Evolutionary conservation across 192 early-diverging fungal species (phyloP).

Genomic region (Backusella mclennaniae): DNA sequence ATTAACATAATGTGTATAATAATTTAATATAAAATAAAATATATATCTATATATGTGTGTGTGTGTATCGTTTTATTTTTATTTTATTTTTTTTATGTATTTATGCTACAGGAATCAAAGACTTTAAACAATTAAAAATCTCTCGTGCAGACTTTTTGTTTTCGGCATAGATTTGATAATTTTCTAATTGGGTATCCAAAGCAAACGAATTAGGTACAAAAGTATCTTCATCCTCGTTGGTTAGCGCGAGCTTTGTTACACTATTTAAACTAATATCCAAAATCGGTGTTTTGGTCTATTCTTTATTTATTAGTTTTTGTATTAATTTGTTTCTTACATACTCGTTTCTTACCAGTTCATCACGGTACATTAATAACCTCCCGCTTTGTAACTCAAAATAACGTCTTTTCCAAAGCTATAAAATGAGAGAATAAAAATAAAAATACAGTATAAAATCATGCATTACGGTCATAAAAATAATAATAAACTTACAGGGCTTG

Average conservation of each 20-base stretch:
- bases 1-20: background rate
- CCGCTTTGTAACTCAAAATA: conserved; percentile 57
- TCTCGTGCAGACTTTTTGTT: conserved; percentile 19
- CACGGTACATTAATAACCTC: conserved; percentile 46
- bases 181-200: conserved; percentile 11
- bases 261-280: conserved; percentile 14
- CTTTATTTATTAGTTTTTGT: background rate
- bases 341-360: conserved; percentile 32
- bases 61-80: background rate
- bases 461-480: background rate
- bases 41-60: background rate
- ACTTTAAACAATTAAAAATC: conserved; percentile 26
- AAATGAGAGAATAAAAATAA: background rate
- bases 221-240: conserved; percentile 26
- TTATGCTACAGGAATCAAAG: conserved; percentile 6
- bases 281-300: conserved; percentile 19
- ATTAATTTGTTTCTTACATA: background rate
- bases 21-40: background rate
- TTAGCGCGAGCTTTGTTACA: conserved; percentile 8
- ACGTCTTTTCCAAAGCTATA: conserved; percentile 58
- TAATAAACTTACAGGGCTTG: conserved; percentile 24
- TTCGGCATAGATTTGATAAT: conserved; percentile 32
- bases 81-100: background rate
- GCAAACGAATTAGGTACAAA: conserved; percentile 31
- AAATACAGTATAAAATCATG: background rate